Evolutionary conservation across 345 rosid species (phyloP), one percentile per base, ranked within the genome.

Genomic region (Ceriops zippeliana): DNA sequence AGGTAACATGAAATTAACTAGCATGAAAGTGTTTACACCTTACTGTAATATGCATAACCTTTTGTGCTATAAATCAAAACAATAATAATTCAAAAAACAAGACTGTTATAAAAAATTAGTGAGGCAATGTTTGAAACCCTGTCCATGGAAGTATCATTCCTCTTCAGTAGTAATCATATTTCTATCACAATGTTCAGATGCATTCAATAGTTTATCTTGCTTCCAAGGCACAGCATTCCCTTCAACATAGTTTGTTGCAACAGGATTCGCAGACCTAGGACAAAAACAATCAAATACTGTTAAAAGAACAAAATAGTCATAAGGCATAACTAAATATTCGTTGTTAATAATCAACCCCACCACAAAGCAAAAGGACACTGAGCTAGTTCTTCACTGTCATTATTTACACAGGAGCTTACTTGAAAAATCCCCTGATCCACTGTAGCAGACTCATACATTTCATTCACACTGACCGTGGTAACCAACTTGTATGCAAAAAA

Each of bases 191-290:
- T 69, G 71, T 73, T 74, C 79, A 61, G 73, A 52, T 31, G 78
- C 76, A 63, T 63, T 68, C 66, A 72, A 35, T 56, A 66, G 1
- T 42, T 77, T 75, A 62, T 77, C 86, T 58, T 73, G 70, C 70
- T 79, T 80, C 72, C 83, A 73, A 56, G 86, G 73, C 58, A 72
- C 62, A 87, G 54, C 75, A 88, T 86, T 71, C 90, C 89, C 69
- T 76, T 88, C 81, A 95, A 79, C 68, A 95, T 96, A 61, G 97
- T 97, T 97, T 89, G 77, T 74, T 57, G 35, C 22, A 8, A 27
- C 76, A 69, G 0, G 21, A 21, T 42, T 47, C 6, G 37, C 51
- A n/a, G 56, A 82, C 24, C 35, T 6, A 34, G 5, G 6, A 34
- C 1, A 34, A 34, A 34, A 34, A 6, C 35, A 34, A 34, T 34